Evolutionary conservation across 805 yeast species (phyloP), one percentile per base, ranked within the genome.

Genomic region (Candida loeiensis): DNA sequence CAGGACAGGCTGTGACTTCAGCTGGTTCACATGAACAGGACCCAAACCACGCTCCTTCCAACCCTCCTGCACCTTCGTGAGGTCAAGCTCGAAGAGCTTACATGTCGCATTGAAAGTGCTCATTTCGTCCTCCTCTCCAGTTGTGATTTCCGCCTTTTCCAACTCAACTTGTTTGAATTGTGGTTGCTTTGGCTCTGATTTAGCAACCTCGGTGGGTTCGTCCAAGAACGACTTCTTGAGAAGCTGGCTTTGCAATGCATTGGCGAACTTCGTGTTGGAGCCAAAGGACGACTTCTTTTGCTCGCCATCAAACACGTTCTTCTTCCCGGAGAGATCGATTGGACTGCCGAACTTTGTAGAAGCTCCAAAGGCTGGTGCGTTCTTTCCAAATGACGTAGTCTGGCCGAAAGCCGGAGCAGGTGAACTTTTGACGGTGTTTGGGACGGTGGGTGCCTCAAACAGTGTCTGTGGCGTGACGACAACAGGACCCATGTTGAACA

Each of bases 41-140:
- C 99, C 99, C 30, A 85, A 72, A 17, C 99, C 99, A 54, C 93
- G 78, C 62, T 93, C 99, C 58, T 87, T 93, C 99, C 99, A 93
- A 2, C 96, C 96, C 13, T 74, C 79, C 6, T 74, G 58, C 3
- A 84, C 69, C 26, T 79, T 74, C 0, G 81, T 66, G 21, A 90
- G 66, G 52, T 85, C 85, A 50, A 87, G 64, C 21, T 77, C 80
- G 56, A 90, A 93, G 19, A 93, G 65, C 55, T 90, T 87, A 3
- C 95, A 87, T 35, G 83, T 80, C 27, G 84, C 74, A 32, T 78
- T 77, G 58, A 77, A 86, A 6, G 82, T 55, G 0, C 85, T 76
- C 24, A 69, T 69, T 57, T 93, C 99, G 41, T 78, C 71, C 59
- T 93, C 99, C 60, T 93, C 99, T 1, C 98, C 99, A 0, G 98